Evolutionary conservation across 2,329 filamentous ascomycete genomes (phyloP), one percentile per base, ranked within the genome.

Genomic region (Aspergillus amoenus): DNA sequence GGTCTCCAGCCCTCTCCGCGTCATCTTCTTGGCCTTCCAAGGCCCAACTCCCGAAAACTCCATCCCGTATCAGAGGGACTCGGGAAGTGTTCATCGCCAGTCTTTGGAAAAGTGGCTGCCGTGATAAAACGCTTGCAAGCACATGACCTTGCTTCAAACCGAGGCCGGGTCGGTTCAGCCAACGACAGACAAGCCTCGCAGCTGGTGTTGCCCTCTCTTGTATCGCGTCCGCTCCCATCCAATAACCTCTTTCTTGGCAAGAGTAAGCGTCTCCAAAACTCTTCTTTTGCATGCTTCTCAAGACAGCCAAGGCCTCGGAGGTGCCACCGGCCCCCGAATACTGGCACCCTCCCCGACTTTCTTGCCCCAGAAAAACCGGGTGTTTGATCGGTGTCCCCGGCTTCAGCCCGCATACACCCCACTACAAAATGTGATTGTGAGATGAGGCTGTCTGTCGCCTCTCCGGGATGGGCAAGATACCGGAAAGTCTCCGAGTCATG

Each of bases 221-320:
- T 27, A 37, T 32, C 32, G 22, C 43, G 13, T 22, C 9, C 8
- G 13, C 15, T 46, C 43, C 42, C 24, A 27, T 30, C 53, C 46
- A 56, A 45, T 56, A 30, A 51, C 21, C 30, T 13, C 24, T 41
- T 3, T 15, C 40, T 50, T 56, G 46, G 53, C 53, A 8, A 45
- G 41, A 47, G 27, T 56, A 56, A 56, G 53, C 47, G 53, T 56
- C 46, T 56, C 53, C 53, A 51, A 51, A 50, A 56, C 6, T 41
- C 47, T 51, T 51, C 47, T 51, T 50, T 56, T 27, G 27, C 3
- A 27, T 45, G 45, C 30, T 37, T 37, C n/a, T 13, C 50, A 52
- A 52, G 50, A 52, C 43, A 32, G 22, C 42, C 45, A 47, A 44
- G 39, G 22, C 27, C 4, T 27, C 27, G 17, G 22, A 24, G 4